Evolutionary conservation across 345 rosid species (phyloP), one percentile per base, ranked within the genome.

Genomic region (Populus deltoides): DNA sequence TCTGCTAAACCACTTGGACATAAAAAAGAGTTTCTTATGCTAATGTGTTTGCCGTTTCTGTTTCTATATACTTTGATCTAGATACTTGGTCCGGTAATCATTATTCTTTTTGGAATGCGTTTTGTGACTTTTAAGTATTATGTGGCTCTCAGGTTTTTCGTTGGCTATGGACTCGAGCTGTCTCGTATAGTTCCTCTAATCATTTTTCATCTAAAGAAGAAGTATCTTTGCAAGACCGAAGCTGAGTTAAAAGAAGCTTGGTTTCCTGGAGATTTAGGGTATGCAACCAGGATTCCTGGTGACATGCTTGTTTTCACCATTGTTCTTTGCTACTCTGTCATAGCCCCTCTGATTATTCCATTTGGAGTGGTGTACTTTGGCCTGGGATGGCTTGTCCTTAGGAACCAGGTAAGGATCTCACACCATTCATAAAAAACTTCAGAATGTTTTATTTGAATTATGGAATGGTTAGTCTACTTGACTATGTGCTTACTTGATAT

Each of bases 181-280:
- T 94, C 98, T 20, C 93, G 95, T 66, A 22, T 95, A 35, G 85
- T 92, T 68, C 98, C 98, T 43, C 83, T 93, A 43, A 91, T 93
- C 72, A 88, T 95, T 78, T 95, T 77, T 82, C 97, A 93, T 77
- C 20, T 93, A 76, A 95, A 93, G 83, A 93, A 82, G 91, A 95
- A 92, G 86, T 93, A 85, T 79, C 87, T 93, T 11, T 95, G 97
- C 89, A 93, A 95, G 88, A 95, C 91, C 9, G 99, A 95, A 78
- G 92, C 88, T 11, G 99, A 95, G 79, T 24, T 86, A 47, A 94
- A 87, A 85, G 94, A 87, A 68, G 97, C 98, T 62, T 94, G 98
- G 97, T 68, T 68, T 74, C 98, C 98, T 2, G 94, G 95, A 71
- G 98, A 92, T 85, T 79, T 90, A 0, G 49, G 81, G 38, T 93